Conservation (phyloP, 768 basidiomycete species). For the Gloeophyllum trabeum region DNA sequence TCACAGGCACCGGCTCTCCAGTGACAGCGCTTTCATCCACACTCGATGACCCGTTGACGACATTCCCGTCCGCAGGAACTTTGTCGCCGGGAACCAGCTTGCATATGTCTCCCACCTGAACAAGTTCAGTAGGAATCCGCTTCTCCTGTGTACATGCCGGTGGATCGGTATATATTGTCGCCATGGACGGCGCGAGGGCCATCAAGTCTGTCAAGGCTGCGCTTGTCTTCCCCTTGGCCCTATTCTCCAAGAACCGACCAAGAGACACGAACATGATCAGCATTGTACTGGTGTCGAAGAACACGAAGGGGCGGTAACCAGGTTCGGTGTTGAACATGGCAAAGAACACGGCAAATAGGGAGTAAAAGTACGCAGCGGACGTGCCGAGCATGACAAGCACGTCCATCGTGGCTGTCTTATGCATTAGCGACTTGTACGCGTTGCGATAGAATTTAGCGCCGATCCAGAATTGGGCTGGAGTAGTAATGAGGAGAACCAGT, state of each 20-base stretch:
- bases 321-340: slow-evolving; percentile 56
- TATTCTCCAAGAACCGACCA: slow-evolving; percentile 91
- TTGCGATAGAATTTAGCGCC: slow-evolving; percentile 80
- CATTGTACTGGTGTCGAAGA: slow-evolving; percentile 99
- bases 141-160: slow-evolving; percentile 76
- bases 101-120: slow-evolving; percentile 88
- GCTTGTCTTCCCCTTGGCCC: slow-evolving; percentile 94
- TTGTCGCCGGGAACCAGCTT: slow-evolving; percentile 96
- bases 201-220: slow-evolving; percentile 95
- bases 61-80: slow-evolving; percentile 90
- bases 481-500: slow-evolving; percentile 63
- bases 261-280: slow-evolving; percentile 94
- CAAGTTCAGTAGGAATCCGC: slow-evolving; percentile 85
- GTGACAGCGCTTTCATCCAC: slow-evolving; percentile 96
- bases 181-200: slow-evolving; percentile 90
- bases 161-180: slow-evolving; percentile 87
- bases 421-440: slow-evolving; percentile 86
- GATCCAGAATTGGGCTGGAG: slow-evolving; percentile 90
- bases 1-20: slow-evolving; percentile 83
- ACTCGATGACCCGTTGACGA: slow-evolving; percentile 74
- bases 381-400: slow-evolving; percentile 95
- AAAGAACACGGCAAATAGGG: slow-evolving; percentile 54
- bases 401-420: slow-evolving; percentile 93
- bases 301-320: slow-evolving; percentile 71
- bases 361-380: slow-evolving; percentile 89